Evolutionary conservation across 257 asterid species (phyloP).

Genomic region (Datura wrightii): DNA sequence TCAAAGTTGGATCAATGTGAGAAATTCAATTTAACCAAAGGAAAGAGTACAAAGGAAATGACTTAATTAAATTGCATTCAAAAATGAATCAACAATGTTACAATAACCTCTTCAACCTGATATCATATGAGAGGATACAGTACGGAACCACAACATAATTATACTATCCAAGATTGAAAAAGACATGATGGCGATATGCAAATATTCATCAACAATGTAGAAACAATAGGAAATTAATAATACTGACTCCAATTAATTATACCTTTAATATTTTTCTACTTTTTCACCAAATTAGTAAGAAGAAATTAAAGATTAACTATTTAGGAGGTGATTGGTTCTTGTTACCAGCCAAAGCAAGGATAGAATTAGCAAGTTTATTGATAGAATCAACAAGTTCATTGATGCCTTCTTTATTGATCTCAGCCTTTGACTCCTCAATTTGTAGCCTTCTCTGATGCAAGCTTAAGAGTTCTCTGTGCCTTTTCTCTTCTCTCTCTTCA

Average conservation of each 20-base stretch:
- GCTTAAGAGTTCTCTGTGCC: slow-evolving; percentile 67
- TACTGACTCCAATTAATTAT: neutral
- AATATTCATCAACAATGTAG: neutral
- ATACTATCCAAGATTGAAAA: neutral
- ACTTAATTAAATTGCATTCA: neutral
- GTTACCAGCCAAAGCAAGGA: slow-evolving; percentile 68
- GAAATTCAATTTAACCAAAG: neutral
- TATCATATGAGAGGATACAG: neutral
- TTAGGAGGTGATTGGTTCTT: slow-evolving; percentile 43
- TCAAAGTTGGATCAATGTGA: neutral
- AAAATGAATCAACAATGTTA: neutral
- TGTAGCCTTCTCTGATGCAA: slow-evolving; percentile 74
- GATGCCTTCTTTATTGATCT: slow-evolving; percentile 75
- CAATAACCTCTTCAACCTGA: neutral
- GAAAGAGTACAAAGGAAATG: neutral
- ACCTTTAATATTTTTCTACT: neutral
- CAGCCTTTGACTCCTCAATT: slow-evolving; percentile 83
- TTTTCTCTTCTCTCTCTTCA: slow-evolving; percentile 76
- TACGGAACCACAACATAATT: neutral
- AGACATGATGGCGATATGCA: neutral
- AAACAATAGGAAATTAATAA: neutral
- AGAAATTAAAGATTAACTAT: neutral
- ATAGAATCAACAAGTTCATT: slow-evolving; percentile 83
- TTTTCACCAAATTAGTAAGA: neutral
- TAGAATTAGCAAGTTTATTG: slow-evolving; percentile 80